Evolutionary conservation across 306 rosid species (phyloP).

Genomic region (Boehmeria nivea): DNA sequence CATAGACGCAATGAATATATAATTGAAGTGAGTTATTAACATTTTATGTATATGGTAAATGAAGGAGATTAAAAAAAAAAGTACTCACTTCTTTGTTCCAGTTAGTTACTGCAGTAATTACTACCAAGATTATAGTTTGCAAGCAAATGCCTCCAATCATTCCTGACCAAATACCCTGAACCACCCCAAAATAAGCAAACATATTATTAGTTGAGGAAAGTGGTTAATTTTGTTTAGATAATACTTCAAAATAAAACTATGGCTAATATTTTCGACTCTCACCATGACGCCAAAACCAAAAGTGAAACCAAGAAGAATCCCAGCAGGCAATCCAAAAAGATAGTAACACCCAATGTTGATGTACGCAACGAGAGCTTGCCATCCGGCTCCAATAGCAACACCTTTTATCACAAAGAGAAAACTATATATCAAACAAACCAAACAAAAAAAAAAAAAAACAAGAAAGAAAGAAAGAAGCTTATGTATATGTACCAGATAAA

Average conservation of each 20-base stretch:
- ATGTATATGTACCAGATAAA: slow-evolving; percentile 46
- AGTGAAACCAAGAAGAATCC: slow-evolving; percentile 62
- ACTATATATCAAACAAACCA: too few relatives aligned
- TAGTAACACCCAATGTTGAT: slow-evolving; percentile 75
- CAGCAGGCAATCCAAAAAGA: slow-evolving; percentile 66
- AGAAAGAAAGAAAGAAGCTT: not conserved
- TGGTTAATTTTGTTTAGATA: not conserved
- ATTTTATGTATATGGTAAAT: too few relatives aligned
- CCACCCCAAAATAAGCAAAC: not conserved
- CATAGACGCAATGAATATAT: too few relatives aligned
- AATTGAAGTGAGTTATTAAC: too few relatives aligned
- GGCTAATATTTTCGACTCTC: not conserved
- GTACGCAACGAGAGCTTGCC: slow-evolving; percentile 78
- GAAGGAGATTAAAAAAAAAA: not conserved
- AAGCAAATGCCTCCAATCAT: slow-evolving; percentile 65
- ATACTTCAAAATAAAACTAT: not conserved
- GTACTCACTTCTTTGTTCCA: slow-evolving; percentile 63
- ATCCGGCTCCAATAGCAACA: slow-evolving; percentile 87
- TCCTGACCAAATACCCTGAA: slow-evolving; percentile 83
- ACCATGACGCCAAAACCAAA: slow-evolving; percentile 58
- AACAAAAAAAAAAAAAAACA: not conserved
- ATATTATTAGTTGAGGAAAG: not conserved
- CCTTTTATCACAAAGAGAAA: slow-evolving; percentile 31
- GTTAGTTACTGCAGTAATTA: slow-evolving; percentile 47
- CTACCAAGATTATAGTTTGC: slow-evolving; percentile 57